A percentile compares a stretch with the other conserved stretches of the same genome.
Conservation (phyloP, 2,329 filamentous ascomycete genomes). For the Trichoderma hamatum region DNA sequence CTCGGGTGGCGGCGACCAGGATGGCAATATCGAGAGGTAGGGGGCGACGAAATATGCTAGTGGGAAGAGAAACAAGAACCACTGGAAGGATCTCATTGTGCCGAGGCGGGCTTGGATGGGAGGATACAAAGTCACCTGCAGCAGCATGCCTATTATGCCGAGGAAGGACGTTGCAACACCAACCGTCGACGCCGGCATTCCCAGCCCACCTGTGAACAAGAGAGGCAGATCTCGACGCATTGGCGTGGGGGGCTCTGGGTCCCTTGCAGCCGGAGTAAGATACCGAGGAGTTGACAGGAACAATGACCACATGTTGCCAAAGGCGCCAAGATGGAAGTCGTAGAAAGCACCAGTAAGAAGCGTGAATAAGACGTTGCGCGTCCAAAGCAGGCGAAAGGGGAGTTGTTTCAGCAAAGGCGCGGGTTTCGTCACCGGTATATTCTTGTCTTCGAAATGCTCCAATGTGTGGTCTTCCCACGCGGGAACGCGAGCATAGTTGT, state of each 20-base stretch:
- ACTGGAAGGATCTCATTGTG: slow-evolving; percentile 66
- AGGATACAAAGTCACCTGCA: slow-evolving; percentile 72
- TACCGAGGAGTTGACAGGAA: slow-evolving; percentile 69
- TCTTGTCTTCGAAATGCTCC: slow-evolving; percentile 27
- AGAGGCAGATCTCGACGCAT: slow-evolving; percentile 46
- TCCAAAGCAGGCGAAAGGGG: slow-evolving; percentile 50
- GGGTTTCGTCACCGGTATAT: background rate
- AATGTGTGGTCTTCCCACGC: background rate
- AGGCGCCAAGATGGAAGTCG: slow-evolving; percentile 70
- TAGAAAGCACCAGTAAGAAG: slow-evolving; percentile 68
- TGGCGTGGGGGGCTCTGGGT: slow-evolving; percentile 36
- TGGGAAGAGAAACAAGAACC: slow-evolving; percentile 67
- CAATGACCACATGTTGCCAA: slow-evolving; percentile 69
- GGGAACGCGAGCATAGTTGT: slow-evolving; percentile 28
- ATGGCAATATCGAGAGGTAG: slow-evolving; percentile 66
- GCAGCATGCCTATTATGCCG: slow-evolving; percentile 67
- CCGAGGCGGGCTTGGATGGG: slow-evolving; percentile 65
- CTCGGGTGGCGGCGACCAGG: slow-evolving; percentile 45
- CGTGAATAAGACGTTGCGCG: slow-evolving; percentile 51
- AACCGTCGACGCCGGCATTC: slow-evolving; percentile 14
- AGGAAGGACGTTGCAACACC: slow-evolving; percentile 15
- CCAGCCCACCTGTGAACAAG: slow-evolving; percentile 51
- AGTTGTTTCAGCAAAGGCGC: slow-evolving; percentile 30
- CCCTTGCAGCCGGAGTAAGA: background rate
- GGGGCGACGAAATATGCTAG: slow-evolving; percentile 69